These are phyloP conservation scores for Quercus suber DNA, from an alignment of 306 rosid genomes.

Conservation along the genomic window DNA sequence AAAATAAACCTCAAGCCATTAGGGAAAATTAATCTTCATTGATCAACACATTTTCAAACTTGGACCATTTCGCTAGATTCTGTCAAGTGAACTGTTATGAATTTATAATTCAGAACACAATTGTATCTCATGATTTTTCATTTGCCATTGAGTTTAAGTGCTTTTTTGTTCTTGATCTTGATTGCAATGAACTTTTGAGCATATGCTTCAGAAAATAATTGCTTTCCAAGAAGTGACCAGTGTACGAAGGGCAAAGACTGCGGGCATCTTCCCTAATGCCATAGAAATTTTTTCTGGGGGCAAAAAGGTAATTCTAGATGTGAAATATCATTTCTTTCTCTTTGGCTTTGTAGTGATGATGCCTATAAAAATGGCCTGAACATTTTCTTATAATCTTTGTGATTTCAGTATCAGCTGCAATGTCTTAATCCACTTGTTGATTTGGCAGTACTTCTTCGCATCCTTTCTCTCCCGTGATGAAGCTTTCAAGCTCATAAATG, in stretches of 20 bases:
- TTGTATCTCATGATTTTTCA: constrained; percentile 1
- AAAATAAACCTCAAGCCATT: too few species aligned
- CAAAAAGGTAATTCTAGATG: constrained; percentile 58
- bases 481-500: constrained; percentile 77
- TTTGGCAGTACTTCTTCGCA: constrained; percentile 82
- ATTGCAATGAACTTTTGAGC: constrained; percentile 7
- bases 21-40: too few species aligned
- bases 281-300: constrained; percentile 69
- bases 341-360: constrained; percentile 19
- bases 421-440: constrained; percentile 27
- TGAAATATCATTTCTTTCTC: background rate
- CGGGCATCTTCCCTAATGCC: constrained; percentile 96
- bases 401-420: constrained; percentile 21
- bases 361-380: constrained; percentile 8
- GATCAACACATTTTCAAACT: too few species aligned
- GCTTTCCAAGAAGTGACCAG: constrained; percentile 73
- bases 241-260: constrained; percentile 89
- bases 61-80: constrained; percentile 3
- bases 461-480: constrained; percentile 96
- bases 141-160: constrained; percentile 11
- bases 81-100: background rate
- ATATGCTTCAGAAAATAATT: constrained; percentile 74
- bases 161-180: background rate
- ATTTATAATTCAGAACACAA: constrained; percentile 8
- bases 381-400: constrained; percentile 7